A percentile compares a stretch with the other conserved stretches of the same genome.
Conservation (phyloP, 257 asterid species). For the Echium plantagineum region DNA sequence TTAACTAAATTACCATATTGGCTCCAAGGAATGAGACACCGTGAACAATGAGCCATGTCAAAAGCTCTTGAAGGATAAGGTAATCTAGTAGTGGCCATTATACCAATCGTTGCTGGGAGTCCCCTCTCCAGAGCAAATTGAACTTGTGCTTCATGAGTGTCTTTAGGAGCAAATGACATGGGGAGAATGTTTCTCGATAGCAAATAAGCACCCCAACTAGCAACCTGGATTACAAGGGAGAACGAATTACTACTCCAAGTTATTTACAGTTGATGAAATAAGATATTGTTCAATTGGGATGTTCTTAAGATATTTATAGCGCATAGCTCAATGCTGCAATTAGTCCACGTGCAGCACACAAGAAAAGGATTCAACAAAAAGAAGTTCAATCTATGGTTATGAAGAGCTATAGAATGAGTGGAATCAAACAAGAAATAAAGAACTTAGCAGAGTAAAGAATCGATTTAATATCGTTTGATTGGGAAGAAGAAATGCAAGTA, state of each 20-base stretch:
- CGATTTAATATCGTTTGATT: too few relatives aligned
- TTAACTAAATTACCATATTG: conserved; percentile 32
- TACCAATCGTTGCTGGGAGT: conserved; percentile 76
- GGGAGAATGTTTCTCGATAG: conserved; percentile 60
- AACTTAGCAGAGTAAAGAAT: too few relatives aligned
- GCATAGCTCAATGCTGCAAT: too few relatives aligned
- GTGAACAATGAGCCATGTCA: conserved; percentile 93
- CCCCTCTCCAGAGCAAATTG: conserved; percentile 94
- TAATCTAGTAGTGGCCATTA: conserved; percentile 57
- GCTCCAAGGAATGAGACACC: conserved; percentile 94
- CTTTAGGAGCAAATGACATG: conserved; percentile 83
- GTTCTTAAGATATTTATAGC: too few relatives aligned
- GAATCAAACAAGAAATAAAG: too few relatives aligned
- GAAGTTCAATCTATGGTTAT: too few relatives aligned
- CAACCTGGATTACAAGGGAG: conserved; percentile 38
- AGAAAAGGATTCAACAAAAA: too few relatives aligned
- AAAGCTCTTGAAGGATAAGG: conserved; percentile 94
- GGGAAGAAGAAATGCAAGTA: too few relatives aligned
- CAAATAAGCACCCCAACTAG: conserved; percentile 97
- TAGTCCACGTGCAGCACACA: too few relatives aligned
- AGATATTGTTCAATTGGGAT: not conserved
- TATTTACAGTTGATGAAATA: not conserved
- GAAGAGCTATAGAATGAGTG: too few relatives aligned
- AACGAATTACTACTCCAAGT: not conserved
- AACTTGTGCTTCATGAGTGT: conserved; percentile 90